phyloP scores from a whole-genome alignment of 139 green algal genomes.

The Zygnema cylindricum region DNA sequence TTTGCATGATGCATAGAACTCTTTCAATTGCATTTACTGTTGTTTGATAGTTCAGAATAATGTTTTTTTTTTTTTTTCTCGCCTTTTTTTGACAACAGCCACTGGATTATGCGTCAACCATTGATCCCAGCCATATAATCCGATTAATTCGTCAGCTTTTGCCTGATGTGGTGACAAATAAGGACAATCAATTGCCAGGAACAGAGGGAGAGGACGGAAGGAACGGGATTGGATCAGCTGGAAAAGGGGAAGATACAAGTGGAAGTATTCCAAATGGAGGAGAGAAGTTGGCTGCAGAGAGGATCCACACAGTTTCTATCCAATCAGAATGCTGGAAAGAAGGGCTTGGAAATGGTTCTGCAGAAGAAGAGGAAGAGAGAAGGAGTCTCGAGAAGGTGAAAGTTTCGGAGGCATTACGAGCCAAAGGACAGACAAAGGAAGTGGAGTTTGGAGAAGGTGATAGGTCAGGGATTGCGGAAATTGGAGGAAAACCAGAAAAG shows the following conservation, averaged over 20 bases:
- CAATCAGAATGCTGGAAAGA: neutral
- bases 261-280: conserved; percentile 4
- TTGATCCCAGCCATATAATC: conserved; percentile 14
- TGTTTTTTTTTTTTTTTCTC: conserved; percentile 7
- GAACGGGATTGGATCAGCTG: neutral
- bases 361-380: neutral
- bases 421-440: neutral
- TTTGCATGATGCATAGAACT: no score
- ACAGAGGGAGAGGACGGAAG: neutral
- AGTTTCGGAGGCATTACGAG: neutral
- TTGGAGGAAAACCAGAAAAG: neutral
- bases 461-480: neutral
- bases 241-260: neutral
- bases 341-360: neutral
- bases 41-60: no score
- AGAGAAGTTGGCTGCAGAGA: neutral
- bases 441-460: neutral
- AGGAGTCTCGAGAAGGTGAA: neutral
- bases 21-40: no score
- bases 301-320: neutral
- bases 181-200: neutral
- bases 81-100: no score
- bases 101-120: neutral
- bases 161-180: neutral
- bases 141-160: neutral